Evolutionary conservation across 192 early-diverging fungal genomes (phyloP).

Genomic region (Paraglomus brasilianum): DNA sequence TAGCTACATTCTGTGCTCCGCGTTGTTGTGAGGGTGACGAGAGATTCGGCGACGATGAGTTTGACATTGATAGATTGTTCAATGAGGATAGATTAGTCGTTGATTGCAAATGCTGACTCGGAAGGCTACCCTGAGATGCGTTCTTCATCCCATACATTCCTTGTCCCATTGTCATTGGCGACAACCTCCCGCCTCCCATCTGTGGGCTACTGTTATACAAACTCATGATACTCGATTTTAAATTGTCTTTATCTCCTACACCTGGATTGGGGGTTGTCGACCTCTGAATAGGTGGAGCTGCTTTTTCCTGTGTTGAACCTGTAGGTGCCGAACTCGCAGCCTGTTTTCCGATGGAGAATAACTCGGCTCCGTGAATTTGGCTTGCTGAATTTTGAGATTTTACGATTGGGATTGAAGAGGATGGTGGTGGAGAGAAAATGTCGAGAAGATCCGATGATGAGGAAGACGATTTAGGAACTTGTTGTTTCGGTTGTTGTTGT

Average conservation of each 20-base stretch:
- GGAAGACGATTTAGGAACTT: constrained; percentile 30
- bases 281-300: neutral
- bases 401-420: neutral
- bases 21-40: neutral
- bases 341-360: constrained; percentile 34
- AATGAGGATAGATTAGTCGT: neutral
- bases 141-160: constrained; percentile 1
- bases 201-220: constrained; percentile 5
- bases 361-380: constrained; percentile 44
- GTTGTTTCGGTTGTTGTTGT: neutral
- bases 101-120: neutral
- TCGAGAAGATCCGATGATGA: constrained; percentile 26
- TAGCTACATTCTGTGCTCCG: neutral
- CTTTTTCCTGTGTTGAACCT: constrained; percentile 19
- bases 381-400: constrained; percentile 14
- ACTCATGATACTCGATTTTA: constrained; percentile 18
- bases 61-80: neutral
- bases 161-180: neutral
- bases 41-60: too few relatives aligned
- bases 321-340: constrained; percentile 9
- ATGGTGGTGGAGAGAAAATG: constrained; percentile 32
- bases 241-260: neutral
- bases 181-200: neutral
- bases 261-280: constrained; percentile 18
- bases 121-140: neutral